A percentile compares a stretch with the other conserved stretches of the same genome.
Conservation (phyloP, 164 flowering plant species). For the Sedum album region DNA sequence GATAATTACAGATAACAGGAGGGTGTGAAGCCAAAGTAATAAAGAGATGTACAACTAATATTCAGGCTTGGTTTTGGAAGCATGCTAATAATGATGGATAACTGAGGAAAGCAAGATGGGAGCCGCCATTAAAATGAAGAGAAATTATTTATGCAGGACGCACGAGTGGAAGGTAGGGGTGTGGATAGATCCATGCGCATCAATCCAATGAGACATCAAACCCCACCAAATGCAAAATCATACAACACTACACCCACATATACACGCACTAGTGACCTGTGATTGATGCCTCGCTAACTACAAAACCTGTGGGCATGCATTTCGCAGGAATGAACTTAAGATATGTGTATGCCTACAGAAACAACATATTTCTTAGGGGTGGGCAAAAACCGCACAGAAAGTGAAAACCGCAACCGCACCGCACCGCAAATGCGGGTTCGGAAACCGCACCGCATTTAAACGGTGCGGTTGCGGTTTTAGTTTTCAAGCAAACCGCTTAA, state of each 20-base stretch:
- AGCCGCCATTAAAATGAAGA: slow-evolving; percentile 5
- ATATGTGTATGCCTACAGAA: background rate
- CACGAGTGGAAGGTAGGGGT: slow-evolving; percentile 5
- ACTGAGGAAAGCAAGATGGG: background rate
- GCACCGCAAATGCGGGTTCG: too few relatives aligned
- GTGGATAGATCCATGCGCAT: background rate
- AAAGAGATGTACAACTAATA: background rate
- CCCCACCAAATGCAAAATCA: slow-evolving; percentile 1
- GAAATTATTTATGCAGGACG: background rate
- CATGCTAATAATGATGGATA: slow-evolving; percentile 8
- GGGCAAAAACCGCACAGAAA: too few relatives aligned
- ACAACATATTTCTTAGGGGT: background rate
- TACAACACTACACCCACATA: background rate
- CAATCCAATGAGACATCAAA: background rate
- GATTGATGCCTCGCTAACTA: background rate
- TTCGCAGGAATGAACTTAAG: background rate
- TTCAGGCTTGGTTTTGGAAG: background rate
- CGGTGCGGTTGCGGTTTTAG: too few relatives aligned
- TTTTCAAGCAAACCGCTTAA: too few relatives aligned
- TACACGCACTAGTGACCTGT: slow-evolving; percentile 5
- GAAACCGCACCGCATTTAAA: too few relatives aligned
- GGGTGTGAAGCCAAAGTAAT: background rate
- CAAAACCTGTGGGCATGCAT: background rate
- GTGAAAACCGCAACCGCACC: too few relatives aligned
- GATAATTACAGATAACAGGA: background rate